Evolutionary conservation across 2,329 filamentous ascomycete genomes (phyloP).

Genomic region (Magnaporthales sp.): DNA sequence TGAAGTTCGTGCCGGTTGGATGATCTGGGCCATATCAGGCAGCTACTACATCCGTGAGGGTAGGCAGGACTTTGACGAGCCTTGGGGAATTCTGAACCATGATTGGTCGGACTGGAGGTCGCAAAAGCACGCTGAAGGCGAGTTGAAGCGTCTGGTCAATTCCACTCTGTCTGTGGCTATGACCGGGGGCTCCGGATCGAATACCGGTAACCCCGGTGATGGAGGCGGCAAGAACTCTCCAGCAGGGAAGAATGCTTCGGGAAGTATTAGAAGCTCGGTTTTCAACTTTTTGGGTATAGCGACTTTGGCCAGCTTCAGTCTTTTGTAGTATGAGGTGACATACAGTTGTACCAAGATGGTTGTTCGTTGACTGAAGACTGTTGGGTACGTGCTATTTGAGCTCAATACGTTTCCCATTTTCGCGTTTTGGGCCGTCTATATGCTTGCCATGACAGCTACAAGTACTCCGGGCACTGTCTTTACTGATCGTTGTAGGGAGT

Average conservation of each 20-base stretch:
- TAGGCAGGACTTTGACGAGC: slow-evolving; percentile 7
- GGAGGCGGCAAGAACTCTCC: not conserved
- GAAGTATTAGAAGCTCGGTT: not conserved
- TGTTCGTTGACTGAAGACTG: not conserved
- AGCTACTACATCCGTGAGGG: slow-evolving; percentile 9
- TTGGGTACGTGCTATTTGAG: too few relatives aligned
- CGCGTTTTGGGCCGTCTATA: too few relatives aligned
- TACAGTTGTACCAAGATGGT: not conserved
- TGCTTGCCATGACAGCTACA: too few relatives aligned
- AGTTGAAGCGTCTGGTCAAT: not conserved
- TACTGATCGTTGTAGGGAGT: too few relatives aligned
- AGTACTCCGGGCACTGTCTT: too few relatives aligned
- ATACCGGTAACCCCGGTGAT: not conserved
- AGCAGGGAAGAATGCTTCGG: not conserved
- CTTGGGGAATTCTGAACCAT: slow-evolving; percentile 8
- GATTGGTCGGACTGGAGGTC: slow-evolving; percentile 8
- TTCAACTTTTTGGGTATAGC: not conserved
- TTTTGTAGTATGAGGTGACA: not conserved
- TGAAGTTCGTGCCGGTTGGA: slow-evolving; percentile 19
- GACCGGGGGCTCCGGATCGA: not conserved
- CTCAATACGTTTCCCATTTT: too few relatives aligned
- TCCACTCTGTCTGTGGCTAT: not conserved
- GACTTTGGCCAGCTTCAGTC: not conserved
- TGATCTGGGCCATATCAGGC: slow-evolving; percentile 7
- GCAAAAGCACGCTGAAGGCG: not conserved